phyloP scores from a whole-genome alignment of 306 rosid species.

The Acacia melanoxylon region DNA sequence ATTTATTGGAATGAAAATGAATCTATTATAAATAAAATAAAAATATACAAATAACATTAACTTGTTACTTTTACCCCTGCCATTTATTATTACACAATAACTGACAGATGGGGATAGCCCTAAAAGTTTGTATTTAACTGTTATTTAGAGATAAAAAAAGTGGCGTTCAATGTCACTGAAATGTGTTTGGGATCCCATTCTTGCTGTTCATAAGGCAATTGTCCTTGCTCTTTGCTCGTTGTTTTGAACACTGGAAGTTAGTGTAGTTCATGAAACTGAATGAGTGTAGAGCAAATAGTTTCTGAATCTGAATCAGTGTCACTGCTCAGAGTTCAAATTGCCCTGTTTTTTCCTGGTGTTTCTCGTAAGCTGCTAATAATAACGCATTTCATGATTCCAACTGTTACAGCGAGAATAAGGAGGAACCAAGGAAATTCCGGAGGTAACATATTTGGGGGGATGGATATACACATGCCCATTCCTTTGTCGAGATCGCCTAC shows the following conservation, averaged over 20 bases:
- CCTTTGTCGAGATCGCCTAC: slow-evolving; percentile 18
- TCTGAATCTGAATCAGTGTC: slow-evolving; percentile 16
- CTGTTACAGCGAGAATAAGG: slow-evolving; percentile 43
- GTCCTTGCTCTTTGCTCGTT: slow-evolving; percentile 15
- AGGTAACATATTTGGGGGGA: slow-evolving; percentile 20
- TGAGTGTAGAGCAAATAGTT: neutral
- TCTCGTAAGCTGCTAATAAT: slow-evolving; percentile 17
- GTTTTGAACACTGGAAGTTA: neutral
- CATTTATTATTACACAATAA: neutral
- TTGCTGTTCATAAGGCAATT: neutral
- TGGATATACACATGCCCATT: neutral
- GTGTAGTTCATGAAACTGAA: neutral
- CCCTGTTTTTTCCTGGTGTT: neutral
- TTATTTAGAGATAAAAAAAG: neutral
- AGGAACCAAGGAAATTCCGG: slow-evolving; percentile 29
- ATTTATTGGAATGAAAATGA: neutral
- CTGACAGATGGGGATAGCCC: neutral
- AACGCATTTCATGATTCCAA: slow-evolving; percentile 19
- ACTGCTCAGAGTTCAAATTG: slow-evolving; percentile 8
- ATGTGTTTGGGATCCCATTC: slow-evolving; percentile 12
- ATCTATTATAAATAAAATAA: too few relatives aligned
- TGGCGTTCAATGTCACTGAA: neutral
- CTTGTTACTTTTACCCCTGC: neutral
- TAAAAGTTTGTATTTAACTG: neutral
- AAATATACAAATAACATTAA: neutral